Base-by-base conservation (phyloP, 139 green algal genomes). In the Asterochloris sp. region DNA sequence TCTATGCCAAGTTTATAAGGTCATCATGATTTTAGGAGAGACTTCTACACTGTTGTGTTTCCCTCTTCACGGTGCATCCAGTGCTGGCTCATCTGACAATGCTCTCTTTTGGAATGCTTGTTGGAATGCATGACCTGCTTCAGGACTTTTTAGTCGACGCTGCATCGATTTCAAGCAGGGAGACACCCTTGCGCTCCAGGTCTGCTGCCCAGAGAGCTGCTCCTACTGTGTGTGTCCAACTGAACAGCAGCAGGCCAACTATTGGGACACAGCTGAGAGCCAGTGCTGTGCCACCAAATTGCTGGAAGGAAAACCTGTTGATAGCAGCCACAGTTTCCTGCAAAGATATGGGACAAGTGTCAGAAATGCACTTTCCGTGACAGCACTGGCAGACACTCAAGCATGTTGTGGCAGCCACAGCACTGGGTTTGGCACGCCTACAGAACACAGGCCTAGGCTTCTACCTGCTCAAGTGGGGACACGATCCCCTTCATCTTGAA, bases 1-100 rank as follows among this genome's bases (percentile, higher is more conserved):
- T 92, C 23, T 93, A 86, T 73, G 88, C 82, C 69, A 93, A 93
- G 83, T 85, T 90, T 26, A 82, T 82, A 66, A 87, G 79, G 10
- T 83, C 24, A 62, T 68, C 38, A 54, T 54, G 38, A 54, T 54
- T 54, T 54, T 6, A 6, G 38, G 38, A 54, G 38, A 6, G 38
- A 6, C 38, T 6, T 54, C 38, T 6, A 54, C 38, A 54, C 2
- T 54, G 38, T 6, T 54, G 38, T 62, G 14, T 79, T 21, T 67
- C 38, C 64, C 14, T 64, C 6, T 63, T 47, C 10, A 9, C 16
- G 27, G 28, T 13, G 26, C 17, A 14, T 76, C 14, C 69, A 76
- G 11, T 16, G 21, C 14, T 71, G 66, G 66, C 21, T 71, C 19
- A 71, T 71, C 2, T 26, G 19, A 71, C 66, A 71, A 71, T 26